phyloP scores from a whole-genome alignment of 179 eudicot genomes.

The Amaranthus tricolor region DNA sequence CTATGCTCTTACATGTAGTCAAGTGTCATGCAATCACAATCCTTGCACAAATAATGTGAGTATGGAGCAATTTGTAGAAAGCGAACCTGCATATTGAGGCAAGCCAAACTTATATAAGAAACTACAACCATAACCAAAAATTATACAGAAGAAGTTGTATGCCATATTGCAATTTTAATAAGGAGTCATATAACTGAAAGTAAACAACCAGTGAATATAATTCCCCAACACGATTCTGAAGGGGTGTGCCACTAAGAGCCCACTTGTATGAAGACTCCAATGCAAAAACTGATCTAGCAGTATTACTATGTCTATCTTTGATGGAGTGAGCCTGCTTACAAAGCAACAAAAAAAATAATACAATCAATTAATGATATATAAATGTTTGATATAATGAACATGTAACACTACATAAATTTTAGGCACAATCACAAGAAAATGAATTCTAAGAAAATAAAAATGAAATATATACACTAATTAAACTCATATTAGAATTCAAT shows the following conservation, averaged over 20 bases:
- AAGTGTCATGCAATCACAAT: conserved; percentile 84
- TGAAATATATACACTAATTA: too few species aligned
- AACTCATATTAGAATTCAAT: too few species aligned
- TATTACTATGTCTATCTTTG: conserved; percentile 76
- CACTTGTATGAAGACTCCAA: conserved; percentile 83
- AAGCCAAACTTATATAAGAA: conserved; percentile 8
- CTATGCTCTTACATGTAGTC: conserved; percentile 65
- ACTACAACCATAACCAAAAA: not conserved
- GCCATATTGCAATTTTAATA: not conserved
- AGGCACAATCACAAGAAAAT: not conserved
- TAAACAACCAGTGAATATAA: conserved; percentile 83
- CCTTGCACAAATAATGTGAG: conserved; percentile 91
- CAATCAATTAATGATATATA: not conserved
- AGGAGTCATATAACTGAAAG: not conserved
- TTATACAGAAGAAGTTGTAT: not conserved
- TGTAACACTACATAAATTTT: not conserved
- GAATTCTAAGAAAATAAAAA: too few species aligned
- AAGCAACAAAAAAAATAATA: conserved; percentile 11
- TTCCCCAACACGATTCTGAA: conserved; percentile 98
- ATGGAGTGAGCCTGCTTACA: conserved; percentile 75
- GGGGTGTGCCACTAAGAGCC: conserved; percentile 99
- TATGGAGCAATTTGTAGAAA: conserved; percentile 76
- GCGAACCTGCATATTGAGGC: conserved; percentile 57
- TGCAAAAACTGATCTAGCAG: conserved; percentile 89
- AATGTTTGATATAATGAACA: not conserved